A percentile compares a stretch with the other conserved stretches of the same genome.
These are phyloP conservation scores for Parietaria judaica DNA, from an alignment of 306 rosid genomes.

Conservation along the genomic window DNA sequence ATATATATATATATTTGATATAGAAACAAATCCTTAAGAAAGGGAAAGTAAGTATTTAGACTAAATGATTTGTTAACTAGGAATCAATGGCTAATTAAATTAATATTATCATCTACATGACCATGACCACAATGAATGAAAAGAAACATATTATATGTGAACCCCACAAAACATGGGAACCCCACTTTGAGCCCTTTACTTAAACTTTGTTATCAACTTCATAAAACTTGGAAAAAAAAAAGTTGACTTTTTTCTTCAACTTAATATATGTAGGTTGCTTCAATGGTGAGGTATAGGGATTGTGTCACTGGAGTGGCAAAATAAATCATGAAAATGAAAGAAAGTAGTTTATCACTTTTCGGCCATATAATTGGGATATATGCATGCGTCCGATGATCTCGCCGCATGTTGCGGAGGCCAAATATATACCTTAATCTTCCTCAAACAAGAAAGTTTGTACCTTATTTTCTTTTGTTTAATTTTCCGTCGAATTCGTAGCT, in stretches of 20 bases:
- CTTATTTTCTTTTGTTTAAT: no score
- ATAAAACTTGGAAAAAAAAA: neutral
- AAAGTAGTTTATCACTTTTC: slow-evolving; percentile 2
- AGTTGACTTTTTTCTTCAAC: neutral
- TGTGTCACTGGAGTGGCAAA: no score
- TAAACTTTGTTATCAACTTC: neutral
- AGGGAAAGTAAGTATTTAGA: no score
- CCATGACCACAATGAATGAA: neutral
- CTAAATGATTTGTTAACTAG: neutral
- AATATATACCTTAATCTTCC: no score
- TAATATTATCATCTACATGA: neutral
- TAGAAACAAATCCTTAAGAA: neutral
- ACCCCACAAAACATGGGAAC: slow-evolving; percentile 4
- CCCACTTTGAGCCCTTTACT: neutral
- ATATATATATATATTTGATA: neutral
- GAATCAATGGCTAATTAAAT: neutral
- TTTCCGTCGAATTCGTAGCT: no score
- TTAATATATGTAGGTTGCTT: no score
- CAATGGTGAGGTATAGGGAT: no score
- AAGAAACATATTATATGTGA: neutral
- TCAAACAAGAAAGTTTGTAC: no score
- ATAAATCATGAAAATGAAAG: no score
- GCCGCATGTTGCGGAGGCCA: slow-evolving; percentile 15
- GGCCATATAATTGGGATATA: neutral
- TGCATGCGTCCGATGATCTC: slow-evolving; percentile 7